Conservation (phyloP, 2,329 filamentous ascomycete species). For the Ophiocordyceps camponoti-saundersi region DNA sequence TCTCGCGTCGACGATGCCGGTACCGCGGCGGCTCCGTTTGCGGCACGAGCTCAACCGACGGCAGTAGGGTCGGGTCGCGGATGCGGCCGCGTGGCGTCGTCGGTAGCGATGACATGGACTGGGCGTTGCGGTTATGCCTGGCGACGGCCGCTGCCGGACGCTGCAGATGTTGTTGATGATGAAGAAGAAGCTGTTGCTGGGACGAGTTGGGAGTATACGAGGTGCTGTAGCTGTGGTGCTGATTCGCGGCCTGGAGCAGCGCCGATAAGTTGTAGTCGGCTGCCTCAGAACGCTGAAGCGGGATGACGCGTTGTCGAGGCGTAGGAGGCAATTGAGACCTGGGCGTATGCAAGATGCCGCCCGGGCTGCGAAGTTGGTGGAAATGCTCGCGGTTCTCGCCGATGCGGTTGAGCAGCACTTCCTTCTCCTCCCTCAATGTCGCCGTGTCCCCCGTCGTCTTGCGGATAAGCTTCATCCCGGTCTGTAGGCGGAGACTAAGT, state of each 20-base stretch:
- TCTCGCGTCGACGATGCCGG: constrained; percentile 50
- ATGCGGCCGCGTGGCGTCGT: constrained; percentile 49
- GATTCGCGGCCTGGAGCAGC: constrained; percentile 64
- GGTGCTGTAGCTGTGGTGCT: constrained; percentile 42
- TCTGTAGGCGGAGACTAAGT: constrained; percentile 47
- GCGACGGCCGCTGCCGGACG: constrained; percentile 16
- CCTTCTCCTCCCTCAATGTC: constrained; percentile 56
- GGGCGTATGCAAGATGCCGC: constrained; percentile 49
- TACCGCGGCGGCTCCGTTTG: constrained; percentile 34
- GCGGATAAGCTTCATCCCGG: constrained; percentile 63
- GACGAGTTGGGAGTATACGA: constrained; percentile 48
- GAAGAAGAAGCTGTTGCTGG: constrained; percentile 27
- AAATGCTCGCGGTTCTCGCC: constrained; percentile 81
- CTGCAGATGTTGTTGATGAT: constrained; percentile 3
- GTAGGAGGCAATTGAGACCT: constrained; percentile 24
- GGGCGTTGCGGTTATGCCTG: constrained; percentile 57
- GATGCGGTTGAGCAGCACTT: constrained; percentile 65
- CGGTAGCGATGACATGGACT: constrained; percentile 73
- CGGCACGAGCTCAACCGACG: constrained; percentile 44
- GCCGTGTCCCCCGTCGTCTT: constrained; percentile 60
- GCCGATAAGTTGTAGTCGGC: constrained; percentile 53
- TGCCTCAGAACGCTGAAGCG: constrained; percentile 28
- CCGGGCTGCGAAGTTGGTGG: constrained; percentile 59
- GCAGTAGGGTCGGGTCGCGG: constrained; percentile 34
- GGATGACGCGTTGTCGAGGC: constrained; percentile 21